Conservation (phyloP, 2,329 filamentous ascomycete genomes). For the Fusarium clavum region DNA sequence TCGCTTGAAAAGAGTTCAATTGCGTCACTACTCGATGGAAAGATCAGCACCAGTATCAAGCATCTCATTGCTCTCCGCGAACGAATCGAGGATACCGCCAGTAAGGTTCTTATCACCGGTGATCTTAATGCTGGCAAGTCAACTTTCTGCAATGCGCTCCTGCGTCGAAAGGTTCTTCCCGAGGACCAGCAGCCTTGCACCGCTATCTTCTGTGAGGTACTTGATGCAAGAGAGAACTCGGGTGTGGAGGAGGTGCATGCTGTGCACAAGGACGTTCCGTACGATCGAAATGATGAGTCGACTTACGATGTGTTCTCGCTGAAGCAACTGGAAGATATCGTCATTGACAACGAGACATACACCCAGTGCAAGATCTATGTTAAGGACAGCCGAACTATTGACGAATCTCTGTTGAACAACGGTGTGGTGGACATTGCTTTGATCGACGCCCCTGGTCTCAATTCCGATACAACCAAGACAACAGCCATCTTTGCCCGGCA, state of each 20-base stretch:
- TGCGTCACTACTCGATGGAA: conserved; percentile 89
- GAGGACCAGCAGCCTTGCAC: conserved; percentile 99
- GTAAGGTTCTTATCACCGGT: conserved; percentile 95
- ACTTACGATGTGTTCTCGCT: conserved; percentile 91
- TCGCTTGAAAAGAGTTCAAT: conserved; percentile 93
- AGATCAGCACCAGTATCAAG: conserved; percentile 92
- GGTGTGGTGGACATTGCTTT: conserved; percentile 97
- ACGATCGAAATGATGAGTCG: conserved; percentile 90
- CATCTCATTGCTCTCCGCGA: conserved; percentile 89
- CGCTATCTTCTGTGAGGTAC: conserved; percentile 96
- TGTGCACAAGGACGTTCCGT: conserved; percentile 81
- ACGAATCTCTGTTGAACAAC: conserved; percentile 95
- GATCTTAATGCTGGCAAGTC: conserved; percentile 98
- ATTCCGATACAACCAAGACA: conserved; percentile 95
- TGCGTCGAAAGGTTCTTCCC: conserved; percentile 90
- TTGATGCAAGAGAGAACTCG: conserved; percentile 91
- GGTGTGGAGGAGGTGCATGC: conserved; percentile 96
- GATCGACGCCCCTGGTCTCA: conserved; percentile 95
- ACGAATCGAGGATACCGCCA: conserved; percentile 95
- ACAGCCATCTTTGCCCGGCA: conserved; percentile 97
- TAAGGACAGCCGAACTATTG: conserved; percentile 86
- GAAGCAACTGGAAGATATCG: conserved; percentile 85
- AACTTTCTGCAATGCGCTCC: conserved; percentile 97
- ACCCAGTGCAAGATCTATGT: conserved; percentile 98
- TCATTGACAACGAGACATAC: conserved; percentile 88